Evolutionary conservation across 495 filamentous ascomycete species (phyloP), one percentile per base, ranked within the genome.

Genomic region (Penicillium flavigenum): DNA sequence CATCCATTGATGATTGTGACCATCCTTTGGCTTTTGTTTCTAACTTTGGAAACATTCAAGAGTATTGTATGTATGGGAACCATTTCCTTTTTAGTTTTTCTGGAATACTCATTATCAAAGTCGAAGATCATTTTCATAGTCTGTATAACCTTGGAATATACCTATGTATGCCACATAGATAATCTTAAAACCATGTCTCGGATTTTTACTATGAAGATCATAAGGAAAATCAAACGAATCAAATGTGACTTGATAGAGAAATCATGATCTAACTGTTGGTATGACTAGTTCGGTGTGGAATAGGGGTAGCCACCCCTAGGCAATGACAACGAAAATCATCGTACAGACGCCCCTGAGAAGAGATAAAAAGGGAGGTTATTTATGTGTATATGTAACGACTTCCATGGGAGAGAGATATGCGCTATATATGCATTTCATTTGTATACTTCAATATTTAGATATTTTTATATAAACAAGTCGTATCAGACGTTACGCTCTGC

Each of bases 401-500:
- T 12, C 31, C 31, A 34, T 34, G 31, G 31, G 11, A 12, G 11
- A 32, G 10, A 32, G 11, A 34, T 34, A 34, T 3, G 10, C 11
- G 12, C 10, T 51, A 27, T 26, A 11, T 27, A 31, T 29, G 24
- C 11, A 17, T 14, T 12, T 42, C 22, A 31, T 29, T 29, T 52
- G 24, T 44, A 29, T 14, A n/a, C 16, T 8, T 38, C 34, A 4
- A 8, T 6, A 17, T 29, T 43, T 14, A 3, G 22, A n/a, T 34
- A 16, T 52, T 54, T 26, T 19, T 38, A 53, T 72, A 73, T 88
- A 29, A n/a, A n/a, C n/a, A n/a, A 12, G 10, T 20, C n/a, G n/a
- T 34, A 38, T 54, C 32, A 55, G 41, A 85, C 73, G 50, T 83
- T 80, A 59, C 92, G 84, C 60, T 98, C 94, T 0, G 83, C 91